Evolutionary conservation across 2,329 filamentous ascomycete genomes (phyloP).

Genomic region (Spiromastix sp.): DNA sequence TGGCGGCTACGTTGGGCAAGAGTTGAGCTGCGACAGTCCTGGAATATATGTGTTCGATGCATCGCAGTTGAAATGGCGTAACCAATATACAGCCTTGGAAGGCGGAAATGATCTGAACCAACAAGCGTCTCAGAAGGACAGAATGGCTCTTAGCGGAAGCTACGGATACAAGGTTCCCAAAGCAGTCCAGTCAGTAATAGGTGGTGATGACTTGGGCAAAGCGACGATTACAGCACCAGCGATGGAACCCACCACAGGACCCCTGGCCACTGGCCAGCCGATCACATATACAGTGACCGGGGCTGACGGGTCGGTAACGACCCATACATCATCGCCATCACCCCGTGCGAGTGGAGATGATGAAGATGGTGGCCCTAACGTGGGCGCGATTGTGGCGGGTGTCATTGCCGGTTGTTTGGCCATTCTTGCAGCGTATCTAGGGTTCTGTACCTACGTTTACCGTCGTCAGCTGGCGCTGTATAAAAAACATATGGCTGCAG

Average conservation of each 20-base stretch:
- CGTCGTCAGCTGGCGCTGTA: conserved; percentile 60
- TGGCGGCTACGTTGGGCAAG: conserved; percentile 56
- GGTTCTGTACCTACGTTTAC: conserved; percentile 69
- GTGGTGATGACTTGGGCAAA: conserved; percentile 54
- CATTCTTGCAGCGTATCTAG: conserved; percentile 59
- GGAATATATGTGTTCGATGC: conserved; percentile 71
- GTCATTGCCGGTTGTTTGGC: conserved; percentile 57
- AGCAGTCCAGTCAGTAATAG: conserved; percentile 54
- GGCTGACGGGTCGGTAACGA: conserved; percentile 31
- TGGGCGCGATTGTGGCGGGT: conserved; percentile 47
- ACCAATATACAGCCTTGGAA: conserved; percentile 55
- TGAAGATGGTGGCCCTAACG: conserved; percentile 29
- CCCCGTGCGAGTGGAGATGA: conserved; percentile 13
- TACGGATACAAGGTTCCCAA: conserved; percentile 61
- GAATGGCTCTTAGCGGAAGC: conserved; percentile 47
- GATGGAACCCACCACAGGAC: conserved; percentile 54
- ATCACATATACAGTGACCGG: conserved; percentile 56
- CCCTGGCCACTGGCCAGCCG: conserved; percentile 58
- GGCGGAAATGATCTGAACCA: conserved; percentile 42
- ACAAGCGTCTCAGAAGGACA: conserved; percentile 42
- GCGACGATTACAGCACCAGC: conserved; percentile 59
- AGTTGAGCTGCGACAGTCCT: conserved; percentile 54
- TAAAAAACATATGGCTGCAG: conserved; percentile 57
- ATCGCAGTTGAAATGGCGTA: conserved; percentile 57
- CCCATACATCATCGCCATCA: conserved; percentile 22